phyloP scores from a whole-genome alignment of 1,284 basidiomycete species.

The Psilocybe mexicana region DNA sequence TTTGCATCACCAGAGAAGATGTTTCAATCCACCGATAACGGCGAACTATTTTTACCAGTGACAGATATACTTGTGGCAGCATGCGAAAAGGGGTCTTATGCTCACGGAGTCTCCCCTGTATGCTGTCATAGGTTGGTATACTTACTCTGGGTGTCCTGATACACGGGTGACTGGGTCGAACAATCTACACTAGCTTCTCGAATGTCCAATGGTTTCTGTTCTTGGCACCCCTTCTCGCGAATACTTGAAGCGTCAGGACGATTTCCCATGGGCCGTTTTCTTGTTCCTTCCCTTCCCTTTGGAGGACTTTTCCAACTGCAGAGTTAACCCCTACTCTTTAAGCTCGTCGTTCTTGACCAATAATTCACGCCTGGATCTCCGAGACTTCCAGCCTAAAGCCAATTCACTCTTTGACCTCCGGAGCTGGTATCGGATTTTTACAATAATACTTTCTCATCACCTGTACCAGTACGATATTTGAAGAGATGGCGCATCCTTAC shows the following conservation, averaged over 20 bases:
- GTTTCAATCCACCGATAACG: background rate
- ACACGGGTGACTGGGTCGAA: background rate
- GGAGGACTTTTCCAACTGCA: background rate
- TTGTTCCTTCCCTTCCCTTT: background rate
- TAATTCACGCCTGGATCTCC: background rate
- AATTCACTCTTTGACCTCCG: background rate
- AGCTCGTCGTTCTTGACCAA: background rate
- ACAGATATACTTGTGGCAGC: background rate
- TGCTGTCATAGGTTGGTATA: too few species aligned
- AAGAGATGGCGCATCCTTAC: constrained; percentile 31
- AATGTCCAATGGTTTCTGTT: background rate
- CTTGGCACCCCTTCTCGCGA: background rate
- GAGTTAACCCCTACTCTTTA: background rate
- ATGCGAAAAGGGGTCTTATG: background rate
- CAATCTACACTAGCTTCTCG: background rate
- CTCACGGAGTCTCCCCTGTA: too few species aligned
- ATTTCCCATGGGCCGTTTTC: background rate
- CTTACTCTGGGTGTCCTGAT: background rate
- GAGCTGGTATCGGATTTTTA: background rate
- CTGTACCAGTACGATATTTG: background rate
- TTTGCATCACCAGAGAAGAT: background rate
- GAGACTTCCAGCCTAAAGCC: background rate
- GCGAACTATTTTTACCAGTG: background rate
- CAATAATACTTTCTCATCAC: background rate
- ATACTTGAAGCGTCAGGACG: background rate